phyloP scores from a whole-genome alignment of 176 grass and related monocot species.

The Saccharum spontaneum region DNA sequence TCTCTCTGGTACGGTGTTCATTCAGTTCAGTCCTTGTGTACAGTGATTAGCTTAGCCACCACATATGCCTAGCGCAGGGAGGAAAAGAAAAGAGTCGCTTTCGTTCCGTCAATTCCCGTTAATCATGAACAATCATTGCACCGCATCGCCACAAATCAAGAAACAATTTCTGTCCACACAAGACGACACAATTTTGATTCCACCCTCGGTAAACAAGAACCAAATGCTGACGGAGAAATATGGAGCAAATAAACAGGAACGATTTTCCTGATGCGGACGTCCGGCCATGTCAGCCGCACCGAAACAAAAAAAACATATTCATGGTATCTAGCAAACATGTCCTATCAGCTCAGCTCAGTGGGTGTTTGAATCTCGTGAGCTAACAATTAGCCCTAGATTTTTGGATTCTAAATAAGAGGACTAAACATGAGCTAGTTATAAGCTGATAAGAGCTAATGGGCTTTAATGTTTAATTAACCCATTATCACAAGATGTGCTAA shows the following conservation, averaged over 20 bases:
- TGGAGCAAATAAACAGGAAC: no score
- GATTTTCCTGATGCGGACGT: neutral
- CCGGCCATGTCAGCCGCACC: neutral
- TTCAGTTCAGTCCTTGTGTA: neutral
- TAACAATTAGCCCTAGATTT: neutral
- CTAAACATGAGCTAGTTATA: neutral
- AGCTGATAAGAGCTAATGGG: no score
- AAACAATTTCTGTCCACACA: constrained; percentile 1
- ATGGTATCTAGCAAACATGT: neutral
- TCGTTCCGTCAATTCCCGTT: neutral
- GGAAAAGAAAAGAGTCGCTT: neutral
- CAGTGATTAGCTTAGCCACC: no score
- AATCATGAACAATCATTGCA: constrained; percentile 16
- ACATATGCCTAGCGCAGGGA: no score
- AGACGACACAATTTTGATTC: neutral
- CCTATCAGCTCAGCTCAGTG: neutral
- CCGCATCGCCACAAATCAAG: neutral
- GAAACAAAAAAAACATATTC: neutral
- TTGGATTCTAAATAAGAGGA: neutral
- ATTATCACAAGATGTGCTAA: no score
- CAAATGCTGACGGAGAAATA: neutral
- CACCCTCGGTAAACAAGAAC: neutral
- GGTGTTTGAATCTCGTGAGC: neutral
- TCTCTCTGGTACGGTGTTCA: neutral
- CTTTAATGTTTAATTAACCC: no score